Base-by-base conservation (phyloP, 805 yeast species). In the Metschnikowia cerradonensis region DNA sequence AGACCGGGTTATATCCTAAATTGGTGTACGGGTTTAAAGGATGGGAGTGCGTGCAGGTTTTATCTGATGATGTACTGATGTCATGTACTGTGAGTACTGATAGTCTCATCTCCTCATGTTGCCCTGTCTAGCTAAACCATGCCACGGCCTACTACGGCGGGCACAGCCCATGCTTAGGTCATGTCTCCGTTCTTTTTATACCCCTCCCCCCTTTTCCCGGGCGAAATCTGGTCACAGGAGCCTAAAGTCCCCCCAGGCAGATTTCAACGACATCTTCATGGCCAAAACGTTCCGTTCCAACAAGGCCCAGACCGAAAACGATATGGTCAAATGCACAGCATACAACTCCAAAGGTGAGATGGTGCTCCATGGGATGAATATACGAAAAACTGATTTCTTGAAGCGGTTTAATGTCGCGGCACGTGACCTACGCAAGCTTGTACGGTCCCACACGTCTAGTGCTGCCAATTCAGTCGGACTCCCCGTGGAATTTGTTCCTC, bases 391-490 rank as follows among this genome's bases (percentile, higher is more conserved):
- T 41, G 76, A 72, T 41, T 70, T 81, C 47, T 67, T 81, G 60
- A 64, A 67, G 47, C 64, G 66, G 14, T 76, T 79, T 60, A 74
- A 76, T 52, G 60, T 81, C 31, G 71, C 76, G 0, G 78, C 83
- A 45, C 80, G 88, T 51, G 84, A 88, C 33, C 76, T 84, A 23
- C 76, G 86, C 63, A 68, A 78, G 76, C 51, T 81, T 33, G 77
- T 78, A 32, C 57, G 72, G 31, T 52, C 62, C 1, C 61, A 54
- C 31, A 57, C 56, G 1, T 48, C 53, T 37, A 37, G 17, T 13
- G 32, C 34, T 23, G 17, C 41, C 7, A 39, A 23, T 8, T 46
- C 48, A 33, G 47, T 46, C 15, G 63, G 65, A 32, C 58, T 64
- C 40, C 63, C 66, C 49, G 62, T 66, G 41, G 84, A 80, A 55